phyloP scores from a whole-genome alignment of 176 grass and related monocot species.

The Pharus latifolius region DNA sequence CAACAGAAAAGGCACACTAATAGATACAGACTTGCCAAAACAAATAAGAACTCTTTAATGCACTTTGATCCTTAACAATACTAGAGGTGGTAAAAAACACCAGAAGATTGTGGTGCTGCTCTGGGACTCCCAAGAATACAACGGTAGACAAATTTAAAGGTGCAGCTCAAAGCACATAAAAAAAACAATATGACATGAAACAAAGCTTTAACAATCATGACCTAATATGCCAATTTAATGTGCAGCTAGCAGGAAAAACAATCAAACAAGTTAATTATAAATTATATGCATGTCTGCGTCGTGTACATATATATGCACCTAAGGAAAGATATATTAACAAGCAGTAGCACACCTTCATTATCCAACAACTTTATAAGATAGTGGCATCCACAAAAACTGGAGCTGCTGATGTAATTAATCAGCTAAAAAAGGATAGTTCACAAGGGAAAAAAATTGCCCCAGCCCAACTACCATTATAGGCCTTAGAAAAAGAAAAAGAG shows the following conservation, averaged over 20 bases:
- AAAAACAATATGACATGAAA: neutral
- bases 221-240: constrained; percentile 2
- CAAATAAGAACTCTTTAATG: neutral
- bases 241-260: constrained; percentile 5
- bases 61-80: neutral
- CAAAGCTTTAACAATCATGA: neutral
- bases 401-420: neutral
- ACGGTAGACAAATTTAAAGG: neutral
- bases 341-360: neutral
- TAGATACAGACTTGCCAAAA: neutral
- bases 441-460: neutral
- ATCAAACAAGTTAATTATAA: neutral
- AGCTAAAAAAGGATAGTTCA: neutral
- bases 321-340: neutral
- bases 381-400: constrained; percentile 2
- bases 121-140: constrained; percentile 4
- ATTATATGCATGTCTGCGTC: neutral
- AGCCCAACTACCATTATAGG: too few species aligned
- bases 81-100: neutral
- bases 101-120: constrained; percentile 1
- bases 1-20: constrained; percentile 1
- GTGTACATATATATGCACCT: neutral
- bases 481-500: too few species aligned
- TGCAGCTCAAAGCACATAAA: neutral
- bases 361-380: neutral